phyloP scores from a whole-genome alignment of 1,139 yeast species.

The Kluyveromyces sp. region DNA sequence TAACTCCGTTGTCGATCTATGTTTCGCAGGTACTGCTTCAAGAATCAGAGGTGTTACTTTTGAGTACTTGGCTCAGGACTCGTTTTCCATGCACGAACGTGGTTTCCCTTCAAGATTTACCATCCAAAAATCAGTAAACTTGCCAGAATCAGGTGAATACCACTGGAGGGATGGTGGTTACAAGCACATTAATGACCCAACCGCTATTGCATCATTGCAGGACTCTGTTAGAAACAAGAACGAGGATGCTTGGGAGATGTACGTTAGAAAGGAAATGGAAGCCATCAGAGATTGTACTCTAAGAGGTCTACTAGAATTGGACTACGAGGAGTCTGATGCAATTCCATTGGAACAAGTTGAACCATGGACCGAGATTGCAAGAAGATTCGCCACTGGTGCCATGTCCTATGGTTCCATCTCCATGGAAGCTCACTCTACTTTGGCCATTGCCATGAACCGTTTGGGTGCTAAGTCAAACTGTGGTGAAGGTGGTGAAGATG shows the following conservation, averaged over 20 bases:
- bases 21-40: constrained; percentile 96
- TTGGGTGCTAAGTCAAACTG: constrained; percentile 96
- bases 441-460: constrained; percentile 98
- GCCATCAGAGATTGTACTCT: constrained; percentile 89
- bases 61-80: constrained; percentile 94
- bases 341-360: constrained; percentile 97
- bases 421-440: constrained; percentile 95
- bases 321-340: constrained; percentile 57
- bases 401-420: constrained; percentile 99
- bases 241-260: constrained; percentile 84
- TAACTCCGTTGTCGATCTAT: constrained; percentile 87
- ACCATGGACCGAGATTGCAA: constrained; percentile 98
- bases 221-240: constrained; percentile 96
- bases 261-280: constrained; percentile 82
- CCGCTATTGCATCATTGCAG: constrained; percentile 90
- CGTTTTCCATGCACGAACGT: constrained; percentile 84
- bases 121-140: constrained; percentile 54
- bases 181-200: constrained; percentile 88
- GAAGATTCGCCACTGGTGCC: constrained; percentile 97
- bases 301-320: constrained; percentile 89
- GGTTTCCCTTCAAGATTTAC: constrained; percentile 80
- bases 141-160: constrained; percentile 95
- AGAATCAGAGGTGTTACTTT: constrained; percentile 93
- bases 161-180: constrained; percentile 99
- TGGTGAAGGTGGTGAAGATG: constrained; percentile 99